phyloP scores from a whole-genome alignment of 148 eudicot species.

The Silene latifolia region DNA sequence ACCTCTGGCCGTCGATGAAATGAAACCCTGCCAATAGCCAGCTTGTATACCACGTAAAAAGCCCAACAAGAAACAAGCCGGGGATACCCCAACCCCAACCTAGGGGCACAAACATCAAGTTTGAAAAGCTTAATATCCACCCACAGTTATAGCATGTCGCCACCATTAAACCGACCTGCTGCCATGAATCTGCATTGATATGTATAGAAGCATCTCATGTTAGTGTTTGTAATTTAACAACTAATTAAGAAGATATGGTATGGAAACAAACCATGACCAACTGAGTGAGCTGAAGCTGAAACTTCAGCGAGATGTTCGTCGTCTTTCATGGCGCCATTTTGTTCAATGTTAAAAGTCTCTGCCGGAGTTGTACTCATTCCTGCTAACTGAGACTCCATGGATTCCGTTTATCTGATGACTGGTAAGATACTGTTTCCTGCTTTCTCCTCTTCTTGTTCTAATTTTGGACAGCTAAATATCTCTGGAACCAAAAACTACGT shows the following conservation, averaged over 20 bases:
- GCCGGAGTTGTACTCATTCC: conserved; percentile 4
- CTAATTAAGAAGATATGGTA: neutral
- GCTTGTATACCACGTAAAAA: conserved; percentile 46
- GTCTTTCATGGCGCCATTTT: neutral
- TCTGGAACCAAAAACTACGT: no score
- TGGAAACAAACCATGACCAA: conserved; percentile 30
- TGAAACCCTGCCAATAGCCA: conserved; percentile 57
- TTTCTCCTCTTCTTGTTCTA: no score
- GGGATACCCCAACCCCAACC: conserved; percentile 57
- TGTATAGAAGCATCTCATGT: no score
- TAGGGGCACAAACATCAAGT: conserved; percentile 46
- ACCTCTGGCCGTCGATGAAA: conserved; percentile 49
- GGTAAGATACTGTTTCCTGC: no score
- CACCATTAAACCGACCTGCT: no score
- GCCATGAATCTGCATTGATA: no score
- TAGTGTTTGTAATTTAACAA: no score
- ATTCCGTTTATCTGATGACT: neutral
- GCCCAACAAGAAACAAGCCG: conserved; percentile 36
- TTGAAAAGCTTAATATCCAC: no score
- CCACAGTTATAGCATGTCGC: no score
- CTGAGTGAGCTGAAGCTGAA: conserved; percentile 17
- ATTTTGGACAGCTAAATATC: no score
- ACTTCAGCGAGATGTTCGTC: neutral
- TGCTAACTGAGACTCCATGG: conserved; percentile 21
- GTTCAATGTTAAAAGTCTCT: conserved; percentile 14